Conservation (phyloP, 305 asterid species). For the Fraxinus paxiana region DNA sequence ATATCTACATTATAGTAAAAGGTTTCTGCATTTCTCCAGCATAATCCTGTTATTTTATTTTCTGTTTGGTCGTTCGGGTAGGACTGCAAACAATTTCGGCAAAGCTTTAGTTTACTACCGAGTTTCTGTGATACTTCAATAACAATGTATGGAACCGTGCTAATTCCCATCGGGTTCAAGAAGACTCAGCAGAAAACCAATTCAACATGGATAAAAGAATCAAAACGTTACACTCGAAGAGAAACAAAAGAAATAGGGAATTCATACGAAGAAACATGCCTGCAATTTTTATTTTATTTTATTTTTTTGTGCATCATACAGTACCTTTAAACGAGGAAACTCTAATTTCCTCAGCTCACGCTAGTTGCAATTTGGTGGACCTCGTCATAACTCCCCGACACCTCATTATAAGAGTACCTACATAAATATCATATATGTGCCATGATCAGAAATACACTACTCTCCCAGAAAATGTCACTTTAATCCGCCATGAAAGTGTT, state of each 20-base stretch:
- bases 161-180: neutral
- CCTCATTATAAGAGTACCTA: slow-evolving; percentile 76
- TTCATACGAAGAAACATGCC: neutral
- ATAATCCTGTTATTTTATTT: neutral
- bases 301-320: neutral
- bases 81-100: neutral
- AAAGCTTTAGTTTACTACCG: neutral
- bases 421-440: neutral
- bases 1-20: neutral
- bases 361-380: slow-evolving; percentile 38
- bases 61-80: neutral
- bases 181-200: neutral
- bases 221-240: neutral
- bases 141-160: neutral
- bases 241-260: neutral
- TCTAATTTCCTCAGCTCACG: slow-evolving; percentile 24
- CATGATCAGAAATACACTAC: neutral
- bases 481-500: neutral
- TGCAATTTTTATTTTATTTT: neutral
- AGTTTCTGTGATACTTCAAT: neutral
- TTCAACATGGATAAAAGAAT: neutral
- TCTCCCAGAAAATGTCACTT: neutral
- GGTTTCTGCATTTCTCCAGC: neutral
- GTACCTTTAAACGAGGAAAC: neutral
- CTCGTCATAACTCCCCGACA: slow-evolving; percentile 60